phyloP scores from a whole-genome alignment of 306 rosid genomes.

The Malus sylvestris region DNA sequence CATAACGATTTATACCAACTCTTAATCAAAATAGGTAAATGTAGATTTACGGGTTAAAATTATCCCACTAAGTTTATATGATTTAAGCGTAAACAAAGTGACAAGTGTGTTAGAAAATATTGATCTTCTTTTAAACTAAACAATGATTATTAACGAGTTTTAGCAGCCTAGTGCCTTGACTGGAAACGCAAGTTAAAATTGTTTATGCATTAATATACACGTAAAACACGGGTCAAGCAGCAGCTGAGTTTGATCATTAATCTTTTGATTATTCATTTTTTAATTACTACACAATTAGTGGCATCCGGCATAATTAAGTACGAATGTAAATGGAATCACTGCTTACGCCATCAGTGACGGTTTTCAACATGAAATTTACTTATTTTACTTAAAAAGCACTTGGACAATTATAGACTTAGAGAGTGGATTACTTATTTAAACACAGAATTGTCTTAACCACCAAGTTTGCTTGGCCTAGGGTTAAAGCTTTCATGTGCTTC shows the following conservation, averaged over 20 bases:
- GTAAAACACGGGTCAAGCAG: conserved; percentile 27
- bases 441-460: not conserved
- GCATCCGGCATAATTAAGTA: not conserved
- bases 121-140: not conserved
- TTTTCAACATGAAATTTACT: not conserved
- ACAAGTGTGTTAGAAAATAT: not conserved
- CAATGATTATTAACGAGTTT: not conserved
- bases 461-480: not conserved
- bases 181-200: not conserved
- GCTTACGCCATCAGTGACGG: conserved; percentile 27
- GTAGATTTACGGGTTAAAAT: not conserved
- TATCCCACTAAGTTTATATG: not conserved
- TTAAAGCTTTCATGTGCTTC: not conserved
- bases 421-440: not conserved
- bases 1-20: not conserved
- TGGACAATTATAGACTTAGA: not conserved
- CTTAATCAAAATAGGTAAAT: not conserved
- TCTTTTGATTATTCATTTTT: not conserved
- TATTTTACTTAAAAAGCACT: not conserved
- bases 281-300: not conserved
- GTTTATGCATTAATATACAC: not conserved
- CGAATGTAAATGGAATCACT: conserved; percentile 7
- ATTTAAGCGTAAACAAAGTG: not conserved
- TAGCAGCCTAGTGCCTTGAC: conserved; percentile 26
- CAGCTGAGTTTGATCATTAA: conserved; percentile 5